phyloP scores from a whole-genome alignment of 2,329 filamentous ascomycete genomes.

The Talaromyces sp. region DNA sequence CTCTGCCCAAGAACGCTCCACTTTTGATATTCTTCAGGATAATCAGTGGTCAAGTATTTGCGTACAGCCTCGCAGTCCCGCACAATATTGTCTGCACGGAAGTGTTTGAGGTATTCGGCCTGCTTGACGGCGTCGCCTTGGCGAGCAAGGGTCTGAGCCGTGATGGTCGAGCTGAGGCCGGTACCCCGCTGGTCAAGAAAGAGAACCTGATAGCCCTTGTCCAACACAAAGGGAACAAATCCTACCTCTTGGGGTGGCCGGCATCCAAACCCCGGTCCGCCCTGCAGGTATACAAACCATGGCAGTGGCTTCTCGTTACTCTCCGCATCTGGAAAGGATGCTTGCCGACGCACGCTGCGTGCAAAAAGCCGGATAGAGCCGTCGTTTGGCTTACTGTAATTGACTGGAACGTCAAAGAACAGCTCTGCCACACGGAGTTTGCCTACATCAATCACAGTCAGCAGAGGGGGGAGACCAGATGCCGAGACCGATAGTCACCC shows the following conservation, averaged over 20 bases:
- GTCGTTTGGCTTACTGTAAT: conserved; percentile 60
- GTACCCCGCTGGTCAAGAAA: conserved; percentile 90
- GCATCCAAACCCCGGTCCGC: conserved; percentile 78
- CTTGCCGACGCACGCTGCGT: conserved; percentile 62
- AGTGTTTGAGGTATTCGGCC: conserved; percentile 73
- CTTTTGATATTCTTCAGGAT: conserved; percentile 63
- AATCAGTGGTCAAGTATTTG: conserved; percentile 64
- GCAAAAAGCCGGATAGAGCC: conserved; percentile 71
- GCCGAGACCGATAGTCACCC: conserved; percentile 8
- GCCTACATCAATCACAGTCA: conserved; percentile 44
- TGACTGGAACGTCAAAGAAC: conserved; percentile 80
- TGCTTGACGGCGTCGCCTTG: conserved; percentile 63
- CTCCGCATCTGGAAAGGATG: conserved; percentile 42
- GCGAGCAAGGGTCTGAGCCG: conserved; percentile 63
- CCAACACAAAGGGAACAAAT: conserved; percentile 65
- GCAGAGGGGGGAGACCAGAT: neutral
- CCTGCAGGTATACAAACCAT: conserved; percentile 71
- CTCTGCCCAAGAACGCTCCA: conserved; percentile 89
- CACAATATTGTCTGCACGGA: conserved; percentile 87
- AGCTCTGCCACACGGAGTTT: conserved; percentile 73
- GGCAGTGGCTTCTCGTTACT: conserved; percentile 49
- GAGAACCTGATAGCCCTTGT: conserved; percentile 76
- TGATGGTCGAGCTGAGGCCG: conserved; percentile 76
- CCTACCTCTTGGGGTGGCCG: conserved; percentile 67
- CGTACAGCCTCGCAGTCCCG: conserved; percentile 83